Evolutionary conservation across 495 filamentous ascomycete species (phyloP).

Genomic region (Halenospora varia): DNA sequence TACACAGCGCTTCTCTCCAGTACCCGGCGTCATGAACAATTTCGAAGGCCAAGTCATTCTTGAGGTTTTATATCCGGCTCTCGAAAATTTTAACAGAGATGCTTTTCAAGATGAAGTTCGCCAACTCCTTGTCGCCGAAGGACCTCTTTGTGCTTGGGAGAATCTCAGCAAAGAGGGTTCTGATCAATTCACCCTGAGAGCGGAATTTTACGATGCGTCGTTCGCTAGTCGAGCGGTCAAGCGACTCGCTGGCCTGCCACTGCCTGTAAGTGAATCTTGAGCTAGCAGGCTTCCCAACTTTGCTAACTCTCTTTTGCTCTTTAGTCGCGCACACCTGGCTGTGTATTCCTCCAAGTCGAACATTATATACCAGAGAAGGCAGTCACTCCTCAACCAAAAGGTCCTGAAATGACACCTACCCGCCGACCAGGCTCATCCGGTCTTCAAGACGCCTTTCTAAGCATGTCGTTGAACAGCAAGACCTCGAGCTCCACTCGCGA

Average conservation of each 20-base stretch:
- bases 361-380: constrained; percentile 3
- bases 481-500: not conserved
- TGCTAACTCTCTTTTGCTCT: too few relatives aligned
- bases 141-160: constrained; percentile 51
- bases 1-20: constrained; percentile 16
- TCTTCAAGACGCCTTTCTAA: constrained; percentile 18
- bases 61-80: constrained; percentile 29
- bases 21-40: constrained; percentile 17
- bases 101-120: constrained; percentile 41
- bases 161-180: constrained; percentile 29
- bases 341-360: not conserved
- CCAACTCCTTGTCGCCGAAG: constrained; percentile 45
- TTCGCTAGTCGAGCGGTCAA: not conserved
- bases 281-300: too few relatives aligned
- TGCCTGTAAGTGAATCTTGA: too few relatives aligned
- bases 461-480: constrained; percentile 16
- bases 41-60: constrained; percentile 50
- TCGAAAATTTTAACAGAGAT: constrained; percentile 5
- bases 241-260: not conserved
- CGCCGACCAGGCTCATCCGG: constrained; percentile 1
- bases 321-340: too few relatives aligned
- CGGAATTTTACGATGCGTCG: constrained; percentile 53
- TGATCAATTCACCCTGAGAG: constrained; percentile 35
- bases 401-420: constrained; percentile 7
- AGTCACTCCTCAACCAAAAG: not conserved